Evolutionary conservation across 768 basidiomycete species (phyloP).

Genomic region (Amanita exitialis): DNA sequence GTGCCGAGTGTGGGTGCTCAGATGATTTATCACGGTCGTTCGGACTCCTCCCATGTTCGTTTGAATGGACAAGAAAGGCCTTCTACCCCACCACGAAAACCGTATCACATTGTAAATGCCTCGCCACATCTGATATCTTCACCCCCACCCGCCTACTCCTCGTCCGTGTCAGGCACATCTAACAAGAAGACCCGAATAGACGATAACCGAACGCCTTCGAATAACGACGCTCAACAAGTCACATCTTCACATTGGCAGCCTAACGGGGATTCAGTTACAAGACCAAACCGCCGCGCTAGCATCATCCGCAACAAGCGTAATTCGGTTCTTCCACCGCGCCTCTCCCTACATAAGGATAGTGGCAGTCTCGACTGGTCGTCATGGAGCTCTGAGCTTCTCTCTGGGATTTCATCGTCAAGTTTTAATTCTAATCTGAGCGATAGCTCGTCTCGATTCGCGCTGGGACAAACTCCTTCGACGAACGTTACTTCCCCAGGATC

Average conservation of each 20-base stretch:
- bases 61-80: conserved; percentile 4
- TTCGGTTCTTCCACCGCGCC: conserved; percentile 2
- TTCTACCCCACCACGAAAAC: conserved; percentile 24
- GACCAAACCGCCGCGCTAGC: not conserved
- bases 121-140: not conserved
- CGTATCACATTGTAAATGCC: conserved; percentile 32
- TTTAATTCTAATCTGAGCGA: not conserved
- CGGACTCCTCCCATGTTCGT: not conserved
- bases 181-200: conserved; percentile 1
- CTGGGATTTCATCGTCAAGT: conserved; percentile 4
- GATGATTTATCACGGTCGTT: not conserved
- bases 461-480: conserved; percentile 1
- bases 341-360: conserved; percentile 2
- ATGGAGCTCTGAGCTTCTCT: conserved; percentile 6
- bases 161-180: not conserved
- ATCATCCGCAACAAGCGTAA: conserved; percentile 7
- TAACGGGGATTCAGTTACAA: not conserved
- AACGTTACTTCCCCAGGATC: conserved; percentile 1
- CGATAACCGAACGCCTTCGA: not conserved
- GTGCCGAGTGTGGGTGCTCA: conserved; percentile 8
- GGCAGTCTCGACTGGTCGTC: conserved; percentile 4
- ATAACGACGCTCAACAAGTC: not conserved
- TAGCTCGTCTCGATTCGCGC: not conserved
- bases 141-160: conserved; percentile 7
- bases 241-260: conserved; percentile 1